Conservation (phyloP, 1,284 basidiomycete genomes). For the Ceratobasidium sp. region DNA sequence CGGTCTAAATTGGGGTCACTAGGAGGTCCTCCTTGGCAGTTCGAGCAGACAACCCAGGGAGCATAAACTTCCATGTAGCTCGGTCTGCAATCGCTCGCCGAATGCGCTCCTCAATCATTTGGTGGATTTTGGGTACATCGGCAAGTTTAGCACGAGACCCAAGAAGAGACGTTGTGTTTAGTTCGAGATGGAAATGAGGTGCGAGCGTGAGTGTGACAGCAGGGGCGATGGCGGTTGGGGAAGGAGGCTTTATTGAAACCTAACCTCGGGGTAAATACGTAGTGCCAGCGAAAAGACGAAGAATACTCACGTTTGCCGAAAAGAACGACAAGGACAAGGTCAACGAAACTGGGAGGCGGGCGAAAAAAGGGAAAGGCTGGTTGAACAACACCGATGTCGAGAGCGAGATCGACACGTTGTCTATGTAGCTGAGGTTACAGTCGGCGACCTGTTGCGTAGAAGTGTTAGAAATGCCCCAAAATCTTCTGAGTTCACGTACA, state of each 20-base stretch:
- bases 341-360: conserved; percentile 79
- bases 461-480: not conserved
- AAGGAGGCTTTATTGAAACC: conserved; percentile 44
- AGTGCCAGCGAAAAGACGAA: not conserved
- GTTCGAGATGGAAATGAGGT: conserved; percentile 44
- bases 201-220: conserved; percentile 44
- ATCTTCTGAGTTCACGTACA: conserved; percentile 55
- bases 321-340: conserved; percentile 81
- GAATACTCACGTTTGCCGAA: conserved; percentile 67
- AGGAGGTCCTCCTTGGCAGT: conserved; percentile 22
- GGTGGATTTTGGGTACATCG: conserved; percentile 84
- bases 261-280: not conserved
- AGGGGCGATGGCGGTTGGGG: conserved; percentile 43
- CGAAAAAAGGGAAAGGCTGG: conserved; percentile 81
- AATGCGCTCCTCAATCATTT: conserved; percentile 80
- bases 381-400: conserved; percentile 86
- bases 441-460: conserved; percentile 41
- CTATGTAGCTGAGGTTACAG: conserved; percentile 66
- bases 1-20: conserved; percentile 24
- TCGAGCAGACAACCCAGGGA: conserved; percentile 58
- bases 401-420: conserved; percentile 76
- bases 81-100: conserved; percentile 66
- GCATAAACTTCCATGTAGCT: conserved; percentile 71
- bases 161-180: conserved; percentile 65
- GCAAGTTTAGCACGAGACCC: conserved; percentile 84